Conservation (phyloP, 2,329 filamentous ascomycete genomes). For the Calonectria honghensis region DNA sequence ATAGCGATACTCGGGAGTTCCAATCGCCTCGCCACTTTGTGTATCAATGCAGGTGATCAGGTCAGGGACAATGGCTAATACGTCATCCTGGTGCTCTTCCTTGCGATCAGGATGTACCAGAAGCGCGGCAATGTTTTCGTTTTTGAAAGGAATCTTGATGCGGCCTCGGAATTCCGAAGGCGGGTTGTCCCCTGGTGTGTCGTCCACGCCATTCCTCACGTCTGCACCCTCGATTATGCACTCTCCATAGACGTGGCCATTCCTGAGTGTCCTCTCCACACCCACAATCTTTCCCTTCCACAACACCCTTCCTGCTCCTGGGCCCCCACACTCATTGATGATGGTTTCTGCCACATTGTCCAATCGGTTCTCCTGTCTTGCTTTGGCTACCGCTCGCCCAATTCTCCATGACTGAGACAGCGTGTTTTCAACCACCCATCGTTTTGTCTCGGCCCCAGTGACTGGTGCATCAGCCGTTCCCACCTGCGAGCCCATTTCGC, state of each 20-base stretch:
- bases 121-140: slow-evolving; percentile 81
- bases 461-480: slow-evolving; percentile 70
- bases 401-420: slow-evolving; percentile 75
- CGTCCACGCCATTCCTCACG: slow-evolving; percentile 56
- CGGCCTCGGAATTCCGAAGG: slow-evolving; percentile 63
- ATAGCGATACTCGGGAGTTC: slow-evolving; percentile 74
- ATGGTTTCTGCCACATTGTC: slow-evolving; percentile 75
- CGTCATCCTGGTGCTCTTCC: slow-evolving; percentile 63
- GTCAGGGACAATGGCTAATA: slow-evolving; percentile 74
- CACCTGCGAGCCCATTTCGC: slow-evolving; percentile 73
- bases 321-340: slow-evolving; percentile 74
- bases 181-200: slow-evolving; percentile 11
- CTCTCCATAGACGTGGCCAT: slow-evolving; percentile 76
- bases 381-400: slow-evolving; percentile 74
- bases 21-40: slow-evolving; percentile 73
- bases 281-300: slow-evolving; percentile 79
- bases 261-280: slow-evolving; percentile 73
- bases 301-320: slow-evolving; percentile 72
- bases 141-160: slow-evolving; percentile 82
- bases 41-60: slow-evolving; percentile 74
- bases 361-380: slow-evolving; percentile 69
- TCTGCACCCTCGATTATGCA: slow-evolving; percentile 72
- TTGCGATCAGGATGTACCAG: slow-evolving; percentile 56
- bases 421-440: slow-evolving; percentile 72
- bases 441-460: slow-evolving; percentile 68